Base-by-base conservation (phyloP, 192 early-diverging fungal species). In the Spizellomyces sp. region DNA sequence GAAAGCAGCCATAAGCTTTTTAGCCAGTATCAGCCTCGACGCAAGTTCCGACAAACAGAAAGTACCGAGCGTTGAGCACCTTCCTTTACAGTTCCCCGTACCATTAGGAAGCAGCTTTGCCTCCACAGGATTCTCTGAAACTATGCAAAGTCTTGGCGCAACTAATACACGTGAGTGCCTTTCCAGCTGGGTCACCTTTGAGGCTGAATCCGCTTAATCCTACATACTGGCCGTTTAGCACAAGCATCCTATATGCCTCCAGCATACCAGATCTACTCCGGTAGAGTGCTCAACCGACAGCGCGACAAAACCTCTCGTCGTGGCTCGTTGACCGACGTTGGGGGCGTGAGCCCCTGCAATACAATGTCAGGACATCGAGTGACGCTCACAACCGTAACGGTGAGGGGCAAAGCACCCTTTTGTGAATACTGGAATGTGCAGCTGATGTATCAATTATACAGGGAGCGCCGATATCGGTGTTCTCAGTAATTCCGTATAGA, bases 401-500 rank as follows among this genome's bases (percentile, higher is more conserved):
- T 73, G 54, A 45, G 63, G 27, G 12, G 3, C 17, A 55, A 42
- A 10, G 12, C 14, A 5, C 62, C 36, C 15, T 10, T 27, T 14
- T 45, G 12, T 1, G 4, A 0, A 17, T 43, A 9, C 6, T 55
- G 46, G 8, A 12, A 41, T 50, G 45, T 10, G 6, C 14, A 68
- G 47, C 66, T 48, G 44, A 47, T 22, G 7, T 5, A 22, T 8
- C 17, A 9, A 17, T 45, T 22, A 6, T 62, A 57, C 58, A 78
- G 45, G 72, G 75, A 5, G 55, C 48, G 19, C 77, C 77, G 6
- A 45, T 82, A 21, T 79, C 77, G 8, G 56, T 75, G 6, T 82
- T 79, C 55, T 77, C 77, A 10, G 75, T 82, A 7, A 77, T 77
- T 47, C 45, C 78, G 15, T 62, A 67, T 46, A 56, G 46, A 48